Conservation (phyloP, 2,329 filamentous ascomycete species). For the Epichloe coenophiala region DNA sequence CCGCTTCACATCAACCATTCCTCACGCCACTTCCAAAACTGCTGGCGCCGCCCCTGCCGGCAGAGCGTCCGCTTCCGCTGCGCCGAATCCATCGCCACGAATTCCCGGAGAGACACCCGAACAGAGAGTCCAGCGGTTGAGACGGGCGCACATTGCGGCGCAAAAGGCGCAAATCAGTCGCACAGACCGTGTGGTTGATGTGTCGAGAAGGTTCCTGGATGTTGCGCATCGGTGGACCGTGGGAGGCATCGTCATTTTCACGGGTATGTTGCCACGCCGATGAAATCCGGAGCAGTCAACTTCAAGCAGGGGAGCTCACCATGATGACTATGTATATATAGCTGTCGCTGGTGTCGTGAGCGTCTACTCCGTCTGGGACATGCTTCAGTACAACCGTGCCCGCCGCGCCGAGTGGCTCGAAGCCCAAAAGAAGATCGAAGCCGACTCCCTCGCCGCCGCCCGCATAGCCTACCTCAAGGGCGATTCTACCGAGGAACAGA, state of each 20-base stretch:
- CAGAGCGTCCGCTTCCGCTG: conserved; percentile 9
- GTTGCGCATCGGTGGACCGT: conserved; percentile 43
- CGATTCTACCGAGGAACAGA: conserved; percentile 41
- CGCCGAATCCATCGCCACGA: conserved; percentile 16
- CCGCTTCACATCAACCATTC: conserved; percentile 43
- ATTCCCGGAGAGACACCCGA: conserved; percentile 47
- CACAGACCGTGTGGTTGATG: conserved; percentile 35
- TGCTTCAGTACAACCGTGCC: conserved; percentile 47
- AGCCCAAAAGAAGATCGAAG: conserved; percentile 38
- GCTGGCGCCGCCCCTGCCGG: conserved; percentile 24
- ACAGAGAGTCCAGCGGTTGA: conserved; percentile 54
- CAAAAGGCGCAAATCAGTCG: conserved; percentile 42
- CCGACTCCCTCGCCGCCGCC: conserved; percentile 42
- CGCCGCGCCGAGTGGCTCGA: conserved; percentile 45
- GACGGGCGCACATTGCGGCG: conserved; percentile 54
- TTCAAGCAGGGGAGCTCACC: too few relatives aligned
- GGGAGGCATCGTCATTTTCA: conserved; percentile 40
- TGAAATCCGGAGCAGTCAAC: neutral
- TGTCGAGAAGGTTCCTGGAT: conserved; percentile 37
- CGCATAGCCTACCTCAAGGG: conserved; percentile 48
- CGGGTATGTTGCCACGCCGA: conserved; percentile 28
- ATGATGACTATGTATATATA: conserved; percentile 11
- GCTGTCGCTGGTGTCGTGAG: conserved; percentile 42
- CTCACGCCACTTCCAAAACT: conserved; percentile 54
- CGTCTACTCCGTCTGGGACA: conserved; percentile 46